Base-by-base conservation (phyloP, 345 rosid genomes). In the Salix dunnii region DNA sequence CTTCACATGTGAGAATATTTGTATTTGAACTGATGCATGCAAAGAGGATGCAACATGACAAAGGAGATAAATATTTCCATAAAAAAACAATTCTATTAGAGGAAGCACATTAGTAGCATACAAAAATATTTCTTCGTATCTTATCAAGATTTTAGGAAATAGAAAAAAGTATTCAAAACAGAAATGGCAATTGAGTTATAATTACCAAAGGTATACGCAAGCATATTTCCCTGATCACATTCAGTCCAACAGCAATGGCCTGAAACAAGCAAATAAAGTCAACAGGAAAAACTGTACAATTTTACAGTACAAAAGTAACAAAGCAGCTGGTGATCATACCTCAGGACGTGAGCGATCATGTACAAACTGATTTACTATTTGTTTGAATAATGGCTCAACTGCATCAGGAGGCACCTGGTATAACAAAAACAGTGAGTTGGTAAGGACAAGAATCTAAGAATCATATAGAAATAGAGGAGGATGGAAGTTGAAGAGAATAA, bases 341-440 rank as follows among this genome's bases (percentile, higher is more conserved):
- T 93, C 99, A 18, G 99, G 83, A 67, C 97, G 97, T 78, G 99
- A 96, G 28, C 78, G 87, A 76, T 96, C 98, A 60, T 92, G 96
- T 66, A 93, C 95, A 88, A 96, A 96, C 63, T 96, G 93, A 84
- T 96, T 93, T 63, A 91, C 99, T 64, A 96, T 90, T 86, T 96
- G 98, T 84, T 80, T 91, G 77, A 96, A 94, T 77, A 96, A 84
- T 72, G 98, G 95, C 77, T 96, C 96, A 81, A 91, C 98, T n/a
- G 94, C 97, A 89, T 96, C 98, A 63, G 99, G 94, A 81, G 97
- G 98, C 75, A 96, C 94, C 99, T 96, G 76, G 72, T 77, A 46
- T 28, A 80, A 33, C 76, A 30, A 81, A 74, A 38, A 68, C 31
- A 77, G 30, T 60, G 68, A 33, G 35, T 77, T 36, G 62, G 67